Evolutionary conservation across 441 rosid genomes (phyloP), one percentile per base, ranked within the genome.

Genomic region (Arabidopsis hybrid): DNA sequence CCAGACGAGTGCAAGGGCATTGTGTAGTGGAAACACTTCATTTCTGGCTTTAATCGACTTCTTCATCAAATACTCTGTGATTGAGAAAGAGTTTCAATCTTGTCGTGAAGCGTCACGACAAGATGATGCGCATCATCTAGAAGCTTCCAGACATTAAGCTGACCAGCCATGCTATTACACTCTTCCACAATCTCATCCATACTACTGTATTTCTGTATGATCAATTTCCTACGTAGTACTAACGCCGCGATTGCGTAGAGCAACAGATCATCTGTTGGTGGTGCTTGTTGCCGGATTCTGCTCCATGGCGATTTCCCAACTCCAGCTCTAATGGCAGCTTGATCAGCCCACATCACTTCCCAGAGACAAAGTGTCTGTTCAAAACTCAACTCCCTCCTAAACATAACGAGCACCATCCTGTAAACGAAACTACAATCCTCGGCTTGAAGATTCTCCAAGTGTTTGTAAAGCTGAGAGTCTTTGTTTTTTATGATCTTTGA

Each of bases 321-420:
- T 62, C 94, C 92, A 9, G 89, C 90, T 79, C 97, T 92, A 21
- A 90, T 84, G 16, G 97, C 95, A 1, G 97, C 97, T 81, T 89
- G 97, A 83, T 92, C 97, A 14, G 97, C 99, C 97, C 97, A 92
- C 90, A 92, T 88, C 60, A 94, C 97, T 83, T 92, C 99, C 99
- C 97, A 92, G 0, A 92, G 89, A 85, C 94, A 88, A 51, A 84
- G 67, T 9, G 97, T 89, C 76, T 94, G 95, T 62, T 92, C 97
- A 53, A 94, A 92, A 17, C 91, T 86, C 78, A 94, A 78, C 78
- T 94, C 97, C 79, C 99, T 86, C 66, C 99, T 79, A 72, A 94
- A 94, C 66, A 94, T 77, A 26, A 94, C 97, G 7, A 94, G 87
- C 67, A 92, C 99, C 99, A 92, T 92, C 77, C 97, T 87, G 80